Evolutionary conservation across 73 alveolate species (phyloP), one percentile per base, ranked within the genome.

Genomic region (Symbiodinium natans): DNA sequence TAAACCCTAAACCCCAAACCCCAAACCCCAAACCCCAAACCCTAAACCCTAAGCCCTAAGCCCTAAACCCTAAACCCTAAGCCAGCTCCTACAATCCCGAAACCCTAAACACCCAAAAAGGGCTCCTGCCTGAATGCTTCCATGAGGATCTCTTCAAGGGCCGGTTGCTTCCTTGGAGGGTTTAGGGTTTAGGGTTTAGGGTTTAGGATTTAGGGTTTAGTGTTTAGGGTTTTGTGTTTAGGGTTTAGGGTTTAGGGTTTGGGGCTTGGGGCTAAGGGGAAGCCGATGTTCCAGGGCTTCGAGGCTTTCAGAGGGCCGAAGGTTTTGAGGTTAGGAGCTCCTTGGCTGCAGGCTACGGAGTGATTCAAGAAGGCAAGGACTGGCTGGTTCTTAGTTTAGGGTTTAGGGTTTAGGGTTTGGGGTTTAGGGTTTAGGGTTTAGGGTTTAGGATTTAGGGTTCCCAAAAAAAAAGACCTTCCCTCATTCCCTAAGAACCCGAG

Each of bases 91-190:
- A 46, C 36, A 56, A 15, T 7, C 77, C 40, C 77, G 10, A 21
- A 63, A 6, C 77, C 40, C 36, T 27, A 27, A 0, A 63, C 6
- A 1, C 77, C 34, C 39, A 59, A 1, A 27, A 13, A 27, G 9
- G 36, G 77, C 36, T 21, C 38, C 29, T 10, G 80, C 97, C 46
- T n/a, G 77, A 59, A 90, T 80, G 97, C 97, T 15, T 90, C 77
- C 88, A 90, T 0, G 73, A 90, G 97, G 46, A 73, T 46, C 40
- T 90, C 97, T 68, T 71, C 46, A 31, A 90, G 97, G 48, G 31
- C 36, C 1, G 43, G 41, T 15, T 71, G 48, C 97, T 90, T 90
- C 88, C 56, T 41, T 6, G 77, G 31, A 10, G 13, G 77, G 40
- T 1, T 63, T 63, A 6, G 40, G 40, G 77, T 56, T 56, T 8